Conservation (phyloP, 176 grass and related monocot species). For the Sorghum bicolor region Sorghum_bicolor_NCBIv3 NC_012878.2:20061001-20061500, state of each 20-base stretch:
- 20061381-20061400: background rate
- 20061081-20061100: background rate
- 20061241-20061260: background rate
- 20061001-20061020: background rate
- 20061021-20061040: background rate
- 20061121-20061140: conserved; percentile 80
- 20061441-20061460: too few relatives aligned
- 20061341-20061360: background rate
- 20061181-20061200: conserved; percentile 10
- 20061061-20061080: background rate
- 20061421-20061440: too few relatives aligned
- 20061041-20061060: background rate
- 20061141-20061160: conserved; percentile 61
- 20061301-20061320: background rate
- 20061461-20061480: too few relatives aligned
- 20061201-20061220: background rate
- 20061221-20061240: background rate
- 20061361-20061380: background rate
- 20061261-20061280: background rate
- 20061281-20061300: background rate
- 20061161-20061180: conserved; percentile 64
- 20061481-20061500: too few relatives aligned
- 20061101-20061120: conserved; percentile 54
- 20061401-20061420: background rate
- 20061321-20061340: background rate